A percentile compares a stretch with the other conserved stretches of the same genome.
Conservation (phyloP, 148 eudicot species). For the Drosera capensis region DNA sequence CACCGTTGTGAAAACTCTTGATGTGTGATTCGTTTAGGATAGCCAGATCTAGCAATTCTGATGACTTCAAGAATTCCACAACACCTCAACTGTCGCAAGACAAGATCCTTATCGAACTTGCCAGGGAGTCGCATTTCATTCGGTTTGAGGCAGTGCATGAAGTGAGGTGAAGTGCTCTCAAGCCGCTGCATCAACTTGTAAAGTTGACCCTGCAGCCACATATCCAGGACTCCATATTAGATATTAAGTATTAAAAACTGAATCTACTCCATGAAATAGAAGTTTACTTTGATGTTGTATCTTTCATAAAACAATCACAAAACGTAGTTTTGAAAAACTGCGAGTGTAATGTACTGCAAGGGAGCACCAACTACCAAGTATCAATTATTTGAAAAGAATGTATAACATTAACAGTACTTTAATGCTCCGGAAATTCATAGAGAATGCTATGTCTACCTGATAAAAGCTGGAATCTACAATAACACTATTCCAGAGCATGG, state of each 20-base stretch:
- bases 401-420: too few species aligned
- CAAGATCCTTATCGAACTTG: conserved; percentile 53
- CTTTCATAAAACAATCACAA: too few species aligned
- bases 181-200: conserved; percentile 74
- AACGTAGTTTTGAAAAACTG: too few species aligned
- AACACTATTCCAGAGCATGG: too few species aligned
- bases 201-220: conserved; percentile 63
- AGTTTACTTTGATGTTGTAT: background rate
- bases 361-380: too few species aligned
- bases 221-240: background rate
- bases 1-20: conserved; percentile 84
- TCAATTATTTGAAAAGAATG: too few species aligned
- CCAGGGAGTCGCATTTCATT: conserved; percentile 69
- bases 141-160: conserved; percentile 88
- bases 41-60: conserved; percentile 75
- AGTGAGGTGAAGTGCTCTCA: conserved; percentile 77
- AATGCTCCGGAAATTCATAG: too few species aligned
- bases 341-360: too few species aligned
- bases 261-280: background rate
- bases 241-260: background rate
- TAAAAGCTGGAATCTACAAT: too few species aligned
- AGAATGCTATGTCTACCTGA: too few species aligned
- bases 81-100: conserved; percentile 72
- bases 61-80: conserved; percentile 89
- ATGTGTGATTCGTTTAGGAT: conserved; percentile 71